phyloP scores from a whole-genome alignment of 163 green algal genomes.

The Chlorella variabilis region DNA sequence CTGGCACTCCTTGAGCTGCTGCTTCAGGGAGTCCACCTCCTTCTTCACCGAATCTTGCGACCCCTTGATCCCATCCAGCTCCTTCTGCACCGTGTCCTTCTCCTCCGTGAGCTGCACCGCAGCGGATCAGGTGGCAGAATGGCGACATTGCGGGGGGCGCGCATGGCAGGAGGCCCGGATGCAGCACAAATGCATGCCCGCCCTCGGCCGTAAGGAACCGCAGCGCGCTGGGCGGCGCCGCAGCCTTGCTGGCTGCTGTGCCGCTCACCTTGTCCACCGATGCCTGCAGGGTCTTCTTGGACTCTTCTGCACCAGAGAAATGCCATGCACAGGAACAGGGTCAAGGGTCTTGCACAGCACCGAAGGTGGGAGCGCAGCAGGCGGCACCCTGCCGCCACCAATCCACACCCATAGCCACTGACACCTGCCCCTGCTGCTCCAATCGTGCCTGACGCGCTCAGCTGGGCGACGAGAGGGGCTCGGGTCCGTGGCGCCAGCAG shows the following conservation, averaged over 20 bases:
- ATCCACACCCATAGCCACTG: too few relatives aligned
- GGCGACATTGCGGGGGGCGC: too few relatives aligned
- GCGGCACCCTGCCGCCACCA: not conserved
- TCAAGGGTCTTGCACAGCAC: too few relatives aligned
- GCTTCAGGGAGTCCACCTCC: not conserved
- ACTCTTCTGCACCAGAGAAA: not conserved
- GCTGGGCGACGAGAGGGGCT: not conserved
- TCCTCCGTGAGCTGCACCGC: not conserved
- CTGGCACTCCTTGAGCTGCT: slow-evolving; percentile 5
- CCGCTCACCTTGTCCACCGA: not conserved
- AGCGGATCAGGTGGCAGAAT: not conserved
- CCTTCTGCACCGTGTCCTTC: not conserved
- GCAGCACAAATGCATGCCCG: too few relatives aligned
- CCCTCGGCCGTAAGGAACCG: too few relatives aligned
- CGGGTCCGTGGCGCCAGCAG: not conserved
- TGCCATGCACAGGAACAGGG: too few relatives aligned
- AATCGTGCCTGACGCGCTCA: not conserved
- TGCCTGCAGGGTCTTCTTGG: not conserved
- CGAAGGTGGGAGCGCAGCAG: not conserved
- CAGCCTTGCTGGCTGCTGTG: too few relatives aligned
- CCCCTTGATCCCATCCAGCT: not conserved
- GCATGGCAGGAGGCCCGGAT: too few relatives aligned
- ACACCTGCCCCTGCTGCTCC: too few relatives aligned
- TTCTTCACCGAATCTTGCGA: not conserved
- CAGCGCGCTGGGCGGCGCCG: too few relatives aligned